Evolutionary conservation across 768 basidiomycete genomes (phyloP).

Genomic region (Hericium erinaceus): DNA sequence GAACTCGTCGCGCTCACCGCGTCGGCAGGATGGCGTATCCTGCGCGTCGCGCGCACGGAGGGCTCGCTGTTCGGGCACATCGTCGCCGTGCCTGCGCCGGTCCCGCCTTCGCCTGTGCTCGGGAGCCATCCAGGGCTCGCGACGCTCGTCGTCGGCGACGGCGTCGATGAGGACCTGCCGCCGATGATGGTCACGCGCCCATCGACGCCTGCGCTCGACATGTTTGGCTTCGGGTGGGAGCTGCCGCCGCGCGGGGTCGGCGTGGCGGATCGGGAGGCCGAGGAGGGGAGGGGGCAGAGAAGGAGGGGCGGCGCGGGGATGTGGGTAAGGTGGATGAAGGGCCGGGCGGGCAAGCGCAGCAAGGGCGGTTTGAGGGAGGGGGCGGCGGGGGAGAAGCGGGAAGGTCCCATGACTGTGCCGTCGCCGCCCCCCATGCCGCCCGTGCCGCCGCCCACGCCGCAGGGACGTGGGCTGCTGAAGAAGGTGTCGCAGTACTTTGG

Average conservation of each 20-base stretch:
- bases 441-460: constrained; percentile 1
- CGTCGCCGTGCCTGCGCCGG: constrained; percentile 49
- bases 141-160: not conserved
- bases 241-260: constrained; percentile 3
- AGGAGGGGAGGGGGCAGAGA: constrained; percentile 5
- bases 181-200: constrained; percentile 7
- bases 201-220: constrained; percentile 10
- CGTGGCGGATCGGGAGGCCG: not conserved
- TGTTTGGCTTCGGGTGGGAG: constrained; percentile 10
- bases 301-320: constrained; percentile 1
- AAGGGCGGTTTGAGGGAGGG: not conserved
- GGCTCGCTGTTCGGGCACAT: constrained; percentile 67
- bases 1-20: constrained; percentile 44
- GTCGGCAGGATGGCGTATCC: constrained; percentile 54
- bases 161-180: constrained; percentile 7
- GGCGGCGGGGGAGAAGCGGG: not conserved
- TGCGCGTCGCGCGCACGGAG: constrained; percentile 43
- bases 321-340: constrained; percentile 11
- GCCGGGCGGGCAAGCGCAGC: constrained; percentile 5
- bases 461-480: constrained; percentile 11
- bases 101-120: constrained; percentile 26
- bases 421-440: not conserved
- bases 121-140: not conserved
- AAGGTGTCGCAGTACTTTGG: constrained; percentile 15
- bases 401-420: not conserved